phyloP scores from a whole-genome alignment of 2,329 filamentous ascomycete species.

The Capronia epimyces region DNA sequence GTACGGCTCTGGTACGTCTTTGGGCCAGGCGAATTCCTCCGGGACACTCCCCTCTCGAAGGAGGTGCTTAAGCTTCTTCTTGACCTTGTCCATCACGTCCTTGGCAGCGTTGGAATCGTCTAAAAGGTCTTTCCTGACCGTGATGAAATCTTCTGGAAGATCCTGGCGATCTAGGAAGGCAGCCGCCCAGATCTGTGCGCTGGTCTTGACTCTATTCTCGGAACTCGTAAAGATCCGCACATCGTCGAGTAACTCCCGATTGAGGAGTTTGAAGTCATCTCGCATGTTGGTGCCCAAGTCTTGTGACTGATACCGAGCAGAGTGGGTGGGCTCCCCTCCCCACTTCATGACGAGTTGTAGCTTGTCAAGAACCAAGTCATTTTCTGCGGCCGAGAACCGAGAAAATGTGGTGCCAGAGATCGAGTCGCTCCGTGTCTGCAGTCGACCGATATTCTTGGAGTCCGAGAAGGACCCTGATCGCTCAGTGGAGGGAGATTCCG shows the following conservation, averaged over 20 bases:
- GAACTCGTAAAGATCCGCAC: conserved; percentile 95
- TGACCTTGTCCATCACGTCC: conserved; percentile 99
- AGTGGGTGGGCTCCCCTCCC: conserved; percentile 97
- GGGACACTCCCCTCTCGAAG: conserved; percentile 89
- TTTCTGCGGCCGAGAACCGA: conserved; percentile 85
- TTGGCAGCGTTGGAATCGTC: conserved; percentile 98
- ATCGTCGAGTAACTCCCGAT: conserved; percentile 84
- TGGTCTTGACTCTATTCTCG: conserved; percentile 87
- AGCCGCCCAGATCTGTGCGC: conserved; percentile 87
- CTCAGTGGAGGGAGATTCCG: conserved; percentile 10
- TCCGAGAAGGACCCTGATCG: conserved; percentile 8
- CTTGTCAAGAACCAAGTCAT: conserved; percentile 90
- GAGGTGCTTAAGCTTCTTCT: conserved; percentile 96
- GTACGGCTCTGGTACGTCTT: conserved; percentile 87
- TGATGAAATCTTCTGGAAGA: conserved; percentile 77
- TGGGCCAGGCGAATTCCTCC: conserved; percentile 95
- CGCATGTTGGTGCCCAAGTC: conserved; percentile 94
- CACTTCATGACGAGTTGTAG: conserved; percentile 97
- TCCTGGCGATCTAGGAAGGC: conserved; percentile 86
- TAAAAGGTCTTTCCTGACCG: conserved; percentile 84
- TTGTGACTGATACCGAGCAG: conserved; percentile 89
- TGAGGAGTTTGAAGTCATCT: conserved; percentile 88
- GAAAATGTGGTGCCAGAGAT: conserved; percentile 87
- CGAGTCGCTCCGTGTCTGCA: conserved; percentile 69
- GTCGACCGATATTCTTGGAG: conserved; percentile 37